These are phyloP conservation scores for Jacaranda copaia DNA, from an alignment of 257 asterid species.

Conservation along the genomic window DNA sequence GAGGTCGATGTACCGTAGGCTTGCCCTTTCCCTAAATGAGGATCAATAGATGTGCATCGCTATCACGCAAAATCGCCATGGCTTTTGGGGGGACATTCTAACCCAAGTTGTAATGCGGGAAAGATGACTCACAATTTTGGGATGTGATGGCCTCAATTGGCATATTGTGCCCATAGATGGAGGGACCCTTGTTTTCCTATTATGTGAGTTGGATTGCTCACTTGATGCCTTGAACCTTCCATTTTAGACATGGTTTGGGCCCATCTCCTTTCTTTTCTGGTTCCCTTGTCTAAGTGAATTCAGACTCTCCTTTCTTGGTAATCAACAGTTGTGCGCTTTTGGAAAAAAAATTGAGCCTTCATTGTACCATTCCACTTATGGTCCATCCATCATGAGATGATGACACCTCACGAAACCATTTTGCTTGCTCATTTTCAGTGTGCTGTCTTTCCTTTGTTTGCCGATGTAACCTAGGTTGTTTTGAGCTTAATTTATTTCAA, in stretches of 20 bases:
- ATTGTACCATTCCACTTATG: constrained; percentile 33
- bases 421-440: constrained; percentile 6
- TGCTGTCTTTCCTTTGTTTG: not conserved
- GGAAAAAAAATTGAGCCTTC: not conserved
- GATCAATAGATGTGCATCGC: not conserved
- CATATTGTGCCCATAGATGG: constrained; percentile 20
- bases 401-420: not conserved
- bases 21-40: not conserved
- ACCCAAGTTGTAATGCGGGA: constrained; percentile 31
- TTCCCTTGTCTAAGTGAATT: constrained; percentile 21
- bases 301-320: not conserved
- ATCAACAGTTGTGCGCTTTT: not conserved
- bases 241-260: constrained; percentile 35
- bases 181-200: constrained; percentile 22
- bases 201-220: constrained; percentile 12
- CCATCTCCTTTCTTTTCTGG: constrained; percentile 32
- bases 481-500: too few species aligned
- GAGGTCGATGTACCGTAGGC: not conserved
- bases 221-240: constrained; percentile 40
- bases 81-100: not conserved
- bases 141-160: constrained; percentile 34
- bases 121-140: constrained; percentile 14
- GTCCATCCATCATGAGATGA: not conserved
- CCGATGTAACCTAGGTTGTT: not conserved
- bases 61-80: constrained; percentile 6